Conservation (phyloP, 2,329 filamentous ascomycete genomes). For the Botrytis hyacinthi region DNA sequence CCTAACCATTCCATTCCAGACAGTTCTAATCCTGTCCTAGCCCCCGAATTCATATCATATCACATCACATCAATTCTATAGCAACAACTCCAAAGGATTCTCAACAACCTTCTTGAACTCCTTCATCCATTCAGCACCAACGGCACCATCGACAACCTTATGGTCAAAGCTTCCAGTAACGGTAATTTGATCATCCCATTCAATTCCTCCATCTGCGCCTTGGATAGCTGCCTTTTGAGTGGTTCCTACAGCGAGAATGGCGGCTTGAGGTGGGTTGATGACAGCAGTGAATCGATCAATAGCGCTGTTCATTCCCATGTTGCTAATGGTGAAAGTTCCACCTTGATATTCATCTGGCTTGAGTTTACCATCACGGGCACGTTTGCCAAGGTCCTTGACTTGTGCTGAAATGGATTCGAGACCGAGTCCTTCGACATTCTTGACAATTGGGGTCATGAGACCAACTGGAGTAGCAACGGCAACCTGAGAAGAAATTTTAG, state of each 20-base stretch:
- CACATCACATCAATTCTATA: conserved; percentile 50
- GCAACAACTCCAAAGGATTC: conserved; percentile 91
- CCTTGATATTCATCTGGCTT: conserved; percentile 99
- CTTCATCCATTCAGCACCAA: conserved; percentile 93
- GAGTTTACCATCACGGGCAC: conserved; percentile 93
- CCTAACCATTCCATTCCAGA: background rate
- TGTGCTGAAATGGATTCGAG: conserved; percentile 82
- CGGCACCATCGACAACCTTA: conserved; percentile 95
- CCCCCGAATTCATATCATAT: conserved; percentile 16
- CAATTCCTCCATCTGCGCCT: conserved; percentile 79
- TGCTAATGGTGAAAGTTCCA: conserved; percentile 98
- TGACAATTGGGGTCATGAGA: conserved; percentile 96
- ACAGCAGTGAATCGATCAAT: conserved; percentile 97
- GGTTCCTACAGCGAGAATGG: conserved; percentile 91
- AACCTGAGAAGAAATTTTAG: conserved; percentile 29
- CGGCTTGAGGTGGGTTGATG: conserved; percentile 97
- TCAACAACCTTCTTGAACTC: conserved; percentile 97
- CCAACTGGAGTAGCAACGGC: conserved; percentile 74
- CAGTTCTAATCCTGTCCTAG: background rate
- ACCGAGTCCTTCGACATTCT: conserved; percentile 80
- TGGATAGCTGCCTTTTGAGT: conserved; percentile 93
- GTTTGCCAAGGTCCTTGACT: conserved; percentile 96
- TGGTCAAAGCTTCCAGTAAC: conserved; percentile 97
- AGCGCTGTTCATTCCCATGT: conserved; percentile 99
- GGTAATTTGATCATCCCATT: conserved; percentile 96